Conservation (phyloP, 139 green algal species). For the Tetraselmis striata region DNA sequence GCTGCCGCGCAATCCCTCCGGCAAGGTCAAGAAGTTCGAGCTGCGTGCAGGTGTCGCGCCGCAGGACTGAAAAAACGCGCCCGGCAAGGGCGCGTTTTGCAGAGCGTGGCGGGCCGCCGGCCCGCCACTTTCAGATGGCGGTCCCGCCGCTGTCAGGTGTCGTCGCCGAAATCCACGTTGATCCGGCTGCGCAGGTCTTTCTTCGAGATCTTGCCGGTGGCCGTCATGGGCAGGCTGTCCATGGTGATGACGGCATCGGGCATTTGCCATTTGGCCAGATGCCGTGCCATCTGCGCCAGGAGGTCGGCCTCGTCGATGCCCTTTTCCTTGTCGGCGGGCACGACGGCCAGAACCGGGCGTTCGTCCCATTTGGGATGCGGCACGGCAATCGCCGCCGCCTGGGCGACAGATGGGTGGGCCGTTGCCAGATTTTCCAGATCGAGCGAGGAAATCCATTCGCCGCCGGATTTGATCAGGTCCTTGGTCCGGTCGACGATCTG, state of each 20-base stretch:
- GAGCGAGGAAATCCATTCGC: slow-evolving; percentile 63
- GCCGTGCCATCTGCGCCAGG: no score
- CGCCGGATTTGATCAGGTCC: slow-evolving; percentile 78
- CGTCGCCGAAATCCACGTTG: slow-evolving; percentile 20
- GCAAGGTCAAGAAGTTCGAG: no score
- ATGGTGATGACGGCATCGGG: slow-evolving; percentile 66
- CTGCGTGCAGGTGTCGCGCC: no score
- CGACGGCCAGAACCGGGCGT: slow-evolving; percentile 68
- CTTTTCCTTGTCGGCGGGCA: no score
- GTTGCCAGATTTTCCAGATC: slow-evolving; percentile 53
- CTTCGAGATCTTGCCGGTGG: slow-evolving; percentile 74
- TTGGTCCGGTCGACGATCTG: slow-evolving; percentile 67
- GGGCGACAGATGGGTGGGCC: slow-evolving; percentile 43
- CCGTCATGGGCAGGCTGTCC: slow-evolving; percentile 64
- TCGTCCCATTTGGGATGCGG: slow-evolving; percentile 64
- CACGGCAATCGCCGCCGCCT: slow-evolving; percentile 66
- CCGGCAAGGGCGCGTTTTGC: no score
- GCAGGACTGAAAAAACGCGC: no score
- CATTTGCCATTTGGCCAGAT: slow-evolving; percentile 41
- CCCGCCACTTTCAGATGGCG: no score
- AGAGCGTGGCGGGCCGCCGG: no score
- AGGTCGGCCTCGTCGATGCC: no score
- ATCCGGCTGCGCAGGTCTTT: slow-evolving; percentile 54
- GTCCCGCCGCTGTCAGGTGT: no score
- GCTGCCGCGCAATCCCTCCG: no score